Evolutionary conservation across 2,329 filamentous ascomycete genomes (phyloP).

Genomic region (Stagonosporopsis rhizophila): DNA sequence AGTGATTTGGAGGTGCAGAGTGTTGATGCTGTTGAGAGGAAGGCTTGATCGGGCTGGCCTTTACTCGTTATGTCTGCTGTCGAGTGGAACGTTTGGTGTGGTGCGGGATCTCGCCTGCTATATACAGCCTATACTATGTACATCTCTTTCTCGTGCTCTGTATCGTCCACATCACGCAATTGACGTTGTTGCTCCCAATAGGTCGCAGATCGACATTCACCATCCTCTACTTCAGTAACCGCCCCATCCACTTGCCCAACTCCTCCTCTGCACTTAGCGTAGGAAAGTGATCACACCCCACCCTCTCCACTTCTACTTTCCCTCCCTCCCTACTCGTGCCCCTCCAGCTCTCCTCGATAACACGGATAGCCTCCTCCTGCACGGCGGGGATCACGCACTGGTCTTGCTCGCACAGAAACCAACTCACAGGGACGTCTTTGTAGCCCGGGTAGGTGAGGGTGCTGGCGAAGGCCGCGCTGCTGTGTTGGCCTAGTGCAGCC

Average conservation of each 20-base stretch:
- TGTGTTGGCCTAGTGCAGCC: constrained; percentile 35
- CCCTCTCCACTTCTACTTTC: constrained; percentile 47
- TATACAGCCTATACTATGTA: no score
- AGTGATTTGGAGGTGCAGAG: constrained; percentile 15
- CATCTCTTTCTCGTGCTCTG: no score
- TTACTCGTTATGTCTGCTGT: no score
- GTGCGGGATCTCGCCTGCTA: no score
- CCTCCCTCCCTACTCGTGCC: constrained; percentile 30
- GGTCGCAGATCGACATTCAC: no score
- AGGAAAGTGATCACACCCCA: constrained; percentile 48
- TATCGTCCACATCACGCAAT: no score
- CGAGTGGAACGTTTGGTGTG: no score
- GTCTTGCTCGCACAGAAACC: constrained; percentile 49
- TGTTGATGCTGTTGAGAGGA: background rate
- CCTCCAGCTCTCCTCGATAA: constrained; percentile 44
- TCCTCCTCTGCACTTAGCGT: constrained; percentile 28
- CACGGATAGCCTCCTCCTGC: constrained; percentile 42
- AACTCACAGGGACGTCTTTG: constrained; percentile 49
- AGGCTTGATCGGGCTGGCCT: background rate
- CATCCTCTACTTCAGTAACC: background rate
- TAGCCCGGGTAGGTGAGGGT: constrained; percentile 49
- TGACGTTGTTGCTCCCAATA: no score
- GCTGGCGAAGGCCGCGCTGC: constrained; percentile 39
- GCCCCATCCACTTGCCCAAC: constrained; percentile 32
- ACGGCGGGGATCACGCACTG: constrained; percentile 29